Evolutionary conservation across 2,329 filamentous ascomycete genomes (phyloP).

Genomic region (Elsinoe australis): DNA sequence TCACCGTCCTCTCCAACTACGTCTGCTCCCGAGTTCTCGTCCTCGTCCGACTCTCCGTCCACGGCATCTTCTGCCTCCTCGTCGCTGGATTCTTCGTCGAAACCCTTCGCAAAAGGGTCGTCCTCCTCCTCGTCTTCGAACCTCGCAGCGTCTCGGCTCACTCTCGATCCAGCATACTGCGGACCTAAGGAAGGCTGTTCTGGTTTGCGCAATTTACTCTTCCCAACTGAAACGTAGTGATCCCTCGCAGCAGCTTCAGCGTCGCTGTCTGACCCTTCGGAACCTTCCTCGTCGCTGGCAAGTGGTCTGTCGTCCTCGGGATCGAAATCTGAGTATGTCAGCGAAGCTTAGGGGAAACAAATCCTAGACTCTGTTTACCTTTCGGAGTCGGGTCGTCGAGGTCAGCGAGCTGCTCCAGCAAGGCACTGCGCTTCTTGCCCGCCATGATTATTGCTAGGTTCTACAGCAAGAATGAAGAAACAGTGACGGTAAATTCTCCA

Average conservation of each 20-base stretch:
- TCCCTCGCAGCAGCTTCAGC: slow-evolving; percentile 61
- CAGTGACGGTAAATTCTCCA: neutral
- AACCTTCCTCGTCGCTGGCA: slow-evolving; percentile 48
- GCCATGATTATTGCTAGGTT: slow-evolving; percentile 15
- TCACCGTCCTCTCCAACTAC: neutral
- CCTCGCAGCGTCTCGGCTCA: slow-evolving; percentile 59
- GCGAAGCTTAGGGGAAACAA: neutral
- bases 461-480: neutral
- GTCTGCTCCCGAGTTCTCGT: neutral
- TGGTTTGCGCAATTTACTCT: slow-evolving; percentile 73
- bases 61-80: slow-evolving; percentile 20
- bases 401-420: slow-evolving; percentile 25
- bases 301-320: slow-evolving; percentile 60
- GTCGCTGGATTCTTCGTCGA: slow-evolving; percentile 41
- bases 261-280: slow-evolving; percentile 39
- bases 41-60: neutral
- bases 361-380: slow-evolving; percentile 22
- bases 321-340: slow-evolving; percentile 59
- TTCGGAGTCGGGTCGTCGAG: slow-evolving; percentile 25
- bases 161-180: slow-evolving; percentile 68
- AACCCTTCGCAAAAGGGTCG: slow-evolving; percentile 40
- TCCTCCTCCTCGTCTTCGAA: slow-evolving; percentile 47
- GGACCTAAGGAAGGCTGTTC: slow-evolving; percentile 63
- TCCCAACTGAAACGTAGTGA: slow-evolving; percentile 76
- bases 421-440: slow-evolving; percentile 15